Base-by-base conservation (phyloP, 2,329 filamentous ascomycete genomes). In the Chrysoporthe cubensis region DNA sequence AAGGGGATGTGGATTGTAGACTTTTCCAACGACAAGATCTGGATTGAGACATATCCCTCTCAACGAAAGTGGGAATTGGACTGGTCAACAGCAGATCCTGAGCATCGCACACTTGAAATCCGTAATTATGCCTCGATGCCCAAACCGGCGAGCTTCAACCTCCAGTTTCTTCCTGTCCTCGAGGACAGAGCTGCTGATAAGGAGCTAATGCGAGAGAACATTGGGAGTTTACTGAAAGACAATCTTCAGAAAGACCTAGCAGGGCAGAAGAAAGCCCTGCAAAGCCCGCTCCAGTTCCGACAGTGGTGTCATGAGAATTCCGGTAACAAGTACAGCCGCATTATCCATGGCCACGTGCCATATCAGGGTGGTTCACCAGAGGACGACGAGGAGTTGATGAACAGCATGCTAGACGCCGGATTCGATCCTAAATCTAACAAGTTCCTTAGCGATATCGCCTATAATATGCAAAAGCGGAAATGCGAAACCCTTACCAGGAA, bases 1-100 rank as follows among this genome's bases (percentile, higher is more conserved):
- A 95, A 95, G 75, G 92, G 92, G 0, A 82, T 94, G 71, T 94
- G 91, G 91, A 83, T 90, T 59, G 77, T 90, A 5, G 88, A 82
- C 34, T 82, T 85, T 37, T 76, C 76, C 0, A 78, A 78, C 0
- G 78, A 83, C 1, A 74, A 80, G 0, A 77, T 88, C 18, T 92
- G 89, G 90, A 91, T 94, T 54, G 83, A 89, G 66, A 87, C 90
- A 0, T 88, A 83, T 66, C 82, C 81, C 0, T 93, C 90, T 0
- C 92, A 95, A 69, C 77, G 83, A 0, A 95, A 95, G 72, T 93
- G 91, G 82, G 68, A 81, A 0, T 84, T 83, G 37, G 81, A 85
- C 44, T 83, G 82, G 40, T 42, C 74, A 0, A 32, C 57, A 11
- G n/a, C 13, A n/a, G 83, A 87, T 8, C 70, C 75, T 68, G 65